Evolutionary conservation across 768 basidiomycete genomes (phyloP).

Genomic region (Leccinellum luteum): DNA sequence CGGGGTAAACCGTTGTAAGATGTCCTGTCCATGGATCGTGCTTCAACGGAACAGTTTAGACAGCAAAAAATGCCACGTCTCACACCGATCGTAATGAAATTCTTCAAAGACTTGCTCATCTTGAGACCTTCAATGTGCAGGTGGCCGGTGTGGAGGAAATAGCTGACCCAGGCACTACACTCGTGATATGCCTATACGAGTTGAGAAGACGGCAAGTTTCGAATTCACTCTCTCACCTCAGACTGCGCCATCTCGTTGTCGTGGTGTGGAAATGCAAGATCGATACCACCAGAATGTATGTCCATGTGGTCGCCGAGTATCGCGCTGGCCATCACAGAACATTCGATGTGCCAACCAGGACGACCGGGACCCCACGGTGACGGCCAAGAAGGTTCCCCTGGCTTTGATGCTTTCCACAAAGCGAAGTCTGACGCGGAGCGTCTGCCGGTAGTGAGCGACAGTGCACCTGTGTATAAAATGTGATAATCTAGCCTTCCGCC

Average conservation of each 20-base stretch:
- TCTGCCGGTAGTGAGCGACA: conserved; percentile 58
- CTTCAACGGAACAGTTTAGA: conserved; percentile 1
- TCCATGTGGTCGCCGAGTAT: conserved; percentile 71
- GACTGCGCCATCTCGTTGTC: conserved; percentile 98
- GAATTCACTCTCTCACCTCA: conserved; percentile 54
- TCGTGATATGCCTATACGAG: conserved; percentile 81
- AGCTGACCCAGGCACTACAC: conserved; percentile 94
- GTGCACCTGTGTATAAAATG: conserved; percentile 44
- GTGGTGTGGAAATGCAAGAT: conserved; percentile 98
- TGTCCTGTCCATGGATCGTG: conserved; percentile 57
- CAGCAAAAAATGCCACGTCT: conserved; percentile 27
- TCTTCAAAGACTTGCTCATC: conserved; percentile 99
- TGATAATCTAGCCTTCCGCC: neutral
- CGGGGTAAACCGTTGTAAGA: conserved; percentile 75
- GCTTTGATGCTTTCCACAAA: conserved; percentile 95
- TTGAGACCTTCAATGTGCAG: conserved; percentile 97
- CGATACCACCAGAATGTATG: conserved; percentile 96
- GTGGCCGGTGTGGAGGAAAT: conserved; percentile 98
- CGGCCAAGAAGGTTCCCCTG: conserved; percentile 95
- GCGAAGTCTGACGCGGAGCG: conserved; percentile 93
- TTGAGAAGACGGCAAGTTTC: conserved; percentile 4
- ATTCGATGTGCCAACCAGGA: conserved; percentile 99
- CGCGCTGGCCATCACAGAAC: conserved; percentile 96
- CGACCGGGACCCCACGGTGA: conserved; percentile 93
- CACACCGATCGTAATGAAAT: conserved; percentile 96